Evolutionary conservation across 1,284 basidiomycete genomes (phyloP).

Genomic region (Fistulina hepatica): DNA sequence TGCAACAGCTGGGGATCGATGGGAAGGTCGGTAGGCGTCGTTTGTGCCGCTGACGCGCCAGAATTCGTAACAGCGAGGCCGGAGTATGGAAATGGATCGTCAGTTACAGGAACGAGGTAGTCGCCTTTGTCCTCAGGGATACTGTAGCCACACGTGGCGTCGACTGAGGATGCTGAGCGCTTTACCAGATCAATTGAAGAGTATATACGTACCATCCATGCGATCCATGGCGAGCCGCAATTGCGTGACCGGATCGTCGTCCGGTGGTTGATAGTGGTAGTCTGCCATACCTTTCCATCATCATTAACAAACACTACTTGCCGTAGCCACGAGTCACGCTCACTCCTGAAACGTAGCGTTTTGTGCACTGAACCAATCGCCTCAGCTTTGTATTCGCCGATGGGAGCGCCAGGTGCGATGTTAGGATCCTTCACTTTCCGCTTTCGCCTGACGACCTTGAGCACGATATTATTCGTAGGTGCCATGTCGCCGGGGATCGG

Average conservation of each 20-base stretch:
- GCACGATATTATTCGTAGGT: conserved; percentile 63
- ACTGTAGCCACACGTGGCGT: conserved; percentile 56
- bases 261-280: conserved; percentile 74
- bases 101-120: conserved; percentile 30
- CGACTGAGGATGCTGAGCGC: conserved; percentile 37
- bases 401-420: conserved; percentile 23
- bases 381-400: conserved; percentile 73
- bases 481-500: conserved; percentile 74
- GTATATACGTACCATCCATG: conserved; percentile 56
- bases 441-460: conserved; percentile 69
- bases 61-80: too few species aligned
- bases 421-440: conserved; percentile 28
- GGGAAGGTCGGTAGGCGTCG: too few species aligned
- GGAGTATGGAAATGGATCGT: conserved; percentile 6
- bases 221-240: conserved; percentile 63
- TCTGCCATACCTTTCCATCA: conserved; percentile 71
- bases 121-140: conserved; percentile 60
- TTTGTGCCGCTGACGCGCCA: background rate
- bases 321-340: conserved; percentile 20
- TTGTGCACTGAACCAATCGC: conserved; percentile 68
- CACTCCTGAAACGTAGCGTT: conserved; percentile 85
- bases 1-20: conserved; percentile 1
- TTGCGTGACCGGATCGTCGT: conserved; percentile 55
- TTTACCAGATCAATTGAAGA: background rate
- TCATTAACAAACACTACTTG: conserved; percentile 2